Evolutionary conservation across 805 yeast genomes (phyloP), one percentile per base, ranked within the genome.

Genomic region (Suhomyces pyralidae): DNA sequence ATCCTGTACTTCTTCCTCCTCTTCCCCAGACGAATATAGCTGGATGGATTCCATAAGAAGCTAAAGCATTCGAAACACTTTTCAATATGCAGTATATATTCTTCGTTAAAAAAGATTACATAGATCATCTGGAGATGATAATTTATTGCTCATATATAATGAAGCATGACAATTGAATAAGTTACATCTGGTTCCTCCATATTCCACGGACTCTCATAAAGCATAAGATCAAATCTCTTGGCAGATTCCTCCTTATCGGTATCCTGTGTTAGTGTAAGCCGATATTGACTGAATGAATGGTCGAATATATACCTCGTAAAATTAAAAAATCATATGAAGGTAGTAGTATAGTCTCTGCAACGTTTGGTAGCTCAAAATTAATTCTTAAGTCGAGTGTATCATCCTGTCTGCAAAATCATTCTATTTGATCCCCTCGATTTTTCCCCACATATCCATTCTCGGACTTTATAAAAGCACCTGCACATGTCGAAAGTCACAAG

Each of bases 1-100:
- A 22, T 46, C 44, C 14, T 48, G 44, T n/a, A 42, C 44, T 26
- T 56, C 57, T 51, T 42, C 45, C 20, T 10, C 45, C 24, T 38
- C 42, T 38, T 38, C 42, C 24, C 9, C 42, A 8, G 42, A 17
- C 42, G 24, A 19, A 19, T 38, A 38, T 17, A 17, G 20, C 17
- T 17, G 24, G n/a, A 38, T 19, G 5, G 42, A 38, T 8, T 38
- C 42, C 42, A 38, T 38, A 10, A n/a, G 17, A 32, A 32, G 36
- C 8, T n/a, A 32, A 7, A n/a, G 17, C 36, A 32, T 32, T 32
- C 17, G 17, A 32, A 32, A 7, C 36, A 7, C n/a, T n/a, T 38
- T 38, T 38, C 24, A 17, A 19, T 38, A 38, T 38, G 42, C 42
- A 38, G 42, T 38, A 38, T 38, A 38, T 9, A n/a, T 6, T 2